Conservation (phyloP, 176 grass and related monocot species). For the Triticum timopheevii region DNA sequence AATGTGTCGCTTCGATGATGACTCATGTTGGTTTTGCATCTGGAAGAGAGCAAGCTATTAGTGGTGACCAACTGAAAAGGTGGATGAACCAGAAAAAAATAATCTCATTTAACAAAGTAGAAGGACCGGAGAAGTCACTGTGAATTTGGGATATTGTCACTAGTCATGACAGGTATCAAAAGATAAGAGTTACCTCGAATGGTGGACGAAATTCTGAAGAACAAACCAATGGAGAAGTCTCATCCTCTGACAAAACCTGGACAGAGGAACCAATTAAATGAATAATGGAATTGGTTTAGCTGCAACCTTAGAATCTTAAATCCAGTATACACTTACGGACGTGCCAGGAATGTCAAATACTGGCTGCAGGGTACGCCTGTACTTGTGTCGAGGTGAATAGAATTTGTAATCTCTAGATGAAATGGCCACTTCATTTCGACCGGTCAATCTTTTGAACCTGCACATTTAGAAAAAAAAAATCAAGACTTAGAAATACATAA, state of each 20-base stretch:
- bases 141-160: background rate
- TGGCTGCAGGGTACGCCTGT: conserved; percentile 58
- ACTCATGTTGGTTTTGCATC: conserved; percentile 63
- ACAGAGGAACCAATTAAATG: conserved; percentile 9
- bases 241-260: conserved; percentile 60
- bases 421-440: conserved; percentile 59
- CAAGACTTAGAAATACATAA: background rate
- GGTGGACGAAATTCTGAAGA: conserved; percentile 61
- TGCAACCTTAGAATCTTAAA: conserved; percentile 19
- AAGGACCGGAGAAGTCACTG: conserved; percentile 10
- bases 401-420: conserved; percentile 88
- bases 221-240: conserved; percentile 64
- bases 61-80: background rate
- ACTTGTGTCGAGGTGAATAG: conserved; percentile 82
- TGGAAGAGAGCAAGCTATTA: conserved; percentile 35
- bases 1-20: conserved; percentile 46
- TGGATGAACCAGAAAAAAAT: background rate
- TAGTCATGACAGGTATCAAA: conserved; percentile 15
- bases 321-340: conserved; percentile 45
- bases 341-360: conserved; percentile 56
- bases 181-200: conserved; percentile 49
- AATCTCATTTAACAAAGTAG: background rate
- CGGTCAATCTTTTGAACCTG: conserved; percentile 95
- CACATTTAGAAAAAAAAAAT: background rate
- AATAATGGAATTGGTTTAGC: background rate